phyloP scores from a whole-genome alignment of 208 protist genomes.

The Trypanosoma vivax region DNA sequence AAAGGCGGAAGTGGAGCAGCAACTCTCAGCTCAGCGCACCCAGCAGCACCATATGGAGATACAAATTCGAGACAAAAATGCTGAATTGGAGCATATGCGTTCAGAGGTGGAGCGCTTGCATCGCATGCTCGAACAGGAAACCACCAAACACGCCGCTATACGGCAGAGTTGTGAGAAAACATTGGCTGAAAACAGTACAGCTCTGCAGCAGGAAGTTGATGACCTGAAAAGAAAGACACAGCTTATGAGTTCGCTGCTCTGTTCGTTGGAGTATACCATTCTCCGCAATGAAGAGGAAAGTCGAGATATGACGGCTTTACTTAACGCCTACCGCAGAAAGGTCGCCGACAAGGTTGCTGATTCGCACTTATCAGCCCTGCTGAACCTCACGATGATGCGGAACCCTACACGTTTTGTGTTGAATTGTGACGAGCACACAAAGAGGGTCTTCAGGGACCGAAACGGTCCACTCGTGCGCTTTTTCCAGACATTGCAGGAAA shows the following conservation, averaged over 20 bases:
- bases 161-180: slow-evolving; percentile 26
- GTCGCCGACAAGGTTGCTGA: slow-evolving; percentile 55
- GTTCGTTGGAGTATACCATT: slow-evolving; percentile 79
- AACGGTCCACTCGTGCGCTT: slow-evolving; percentile 70
- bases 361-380: slow-evolving; percentile 49
- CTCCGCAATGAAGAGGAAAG: slow-evolving; percentile 73
- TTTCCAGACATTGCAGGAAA: slow-evolving; percentile 41
- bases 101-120: slow-evolving; percentile 56
- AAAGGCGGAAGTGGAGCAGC: slow-evolving; percentile 34
- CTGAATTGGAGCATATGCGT: slow-evolving; percentile 30
- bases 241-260: slow-evolving; percentile 42
- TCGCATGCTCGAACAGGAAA: slow-evolving; percentile 22
- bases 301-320: slow-evolving; percentile 54
- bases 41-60: slow-evolving; percentile 53
- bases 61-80: slow-evolving; percentile 51
- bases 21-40: slow-evolving; percentile 34
- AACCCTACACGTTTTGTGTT: slow-evolving; percentile 67
- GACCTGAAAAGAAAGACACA: slow-evolving; percentile 31
- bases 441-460: slow-evolving; percentile 41
- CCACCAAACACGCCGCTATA: slow-evolving; percentile 7
- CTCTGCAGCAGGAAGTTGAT: slow-evolving; percentile 29
- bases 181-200: slow-evolving; percentile 15
- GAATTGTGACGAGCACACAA: slow-evolving; percentile 52
- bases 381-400: slow-evolving; percentile 61
- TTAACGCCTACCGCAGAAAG: slow-evolving; percentile 66